A percentile compares a stretch with the other conserved stretches of the same genome.
These are phyloP conservation scores for Plasmopara muralis DNA, from an alignment of 352 stramenopile species.

Conservation along the genomic window DNA sequence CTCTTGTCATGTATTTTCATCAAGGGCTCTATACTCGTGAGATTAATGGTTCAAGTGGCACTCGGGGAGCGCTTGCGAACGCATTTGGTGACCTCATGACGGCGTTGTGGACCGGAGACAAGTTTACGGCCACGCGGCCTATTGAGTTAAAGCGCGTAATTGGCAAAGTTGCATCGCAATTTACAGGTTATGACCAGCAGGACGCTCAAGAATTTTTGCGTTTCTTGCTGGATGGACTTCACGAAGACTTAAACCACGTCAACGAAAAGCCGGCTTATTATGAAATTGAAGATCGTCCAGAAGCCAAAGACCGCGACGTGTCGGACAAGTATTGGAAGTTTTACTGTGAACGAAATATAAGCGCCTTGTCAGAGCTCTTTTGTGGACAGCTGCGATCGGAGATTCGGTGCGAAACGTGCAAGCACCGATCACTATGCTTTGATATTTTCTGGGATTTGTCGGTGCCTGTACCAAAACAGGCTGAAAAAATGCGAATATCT, in stretches of 20 bases:
- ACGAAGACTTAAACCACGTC: conserved; percentile 82
- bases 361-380: conserved; percentile 70
- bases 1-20: conserved; percentile 50
- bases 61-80: conserved; percentile 48
- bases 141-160: conserved; percentile 71
- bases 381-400: conserved; percentile 75
- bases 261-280: conserved; percentile 66
- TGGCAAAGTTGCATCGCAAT: conserved; percentile 61
- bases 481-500: conserved; percentile 36
- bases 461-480: conserved; percentile 60
- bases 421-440: conserved; percentile 67
- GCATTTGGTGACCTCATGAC: conserved; percentile 71
- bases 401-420: conserved; percentile 69
- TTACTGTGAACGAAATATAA: conserved; percentile 62
- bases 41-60: conserved; percentile 52
- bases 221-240: conserved; percentile 78
- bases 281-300: conserved; percentile 56
- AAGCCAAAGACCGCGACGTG: conserved; percentile 49
- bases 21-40: conserved; percentile 36
- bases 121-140: conserved; percentile 52
- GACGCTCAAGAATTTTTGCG: conserved; percentile 89
- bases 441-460: conserved; percentile 85
- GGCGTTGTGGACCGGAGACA: conserved; percentile 47
- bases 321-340: conserved; percentile 86
- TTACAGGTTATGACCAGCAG: conserved; percentile 82